phyloP scores from a whole-genome alignment of 208 protist genomes.

The Naegleria lovaniensis region DNA sequence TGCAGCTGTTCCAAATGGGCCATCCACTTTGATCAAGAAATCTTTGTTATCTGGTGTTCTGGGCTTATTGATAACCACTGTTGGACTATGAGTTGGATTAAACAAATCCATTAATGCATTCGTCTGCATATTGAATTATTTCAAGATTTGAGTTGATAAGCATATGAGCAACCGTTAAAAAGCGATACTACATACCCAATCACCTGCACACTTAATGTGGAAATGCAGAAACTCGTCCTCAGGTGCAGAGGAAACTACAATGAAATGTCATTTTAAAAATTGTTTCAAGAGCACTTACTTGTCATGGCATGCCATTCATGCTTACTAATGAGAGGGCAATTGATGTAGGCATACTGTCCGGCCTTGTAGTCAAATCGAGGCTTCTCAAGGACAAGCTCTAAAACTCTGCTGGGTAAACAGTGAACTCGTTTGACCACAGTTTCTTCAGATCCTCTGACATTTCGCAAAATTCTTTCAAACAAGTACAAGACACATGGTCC shows the following conservation, averaged over 20 bases:
- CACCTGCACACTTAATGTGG: constrained; percentile 40
- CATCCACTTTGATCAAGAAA: constrained; percentile 51
- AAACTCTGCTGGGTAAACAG: constrained; percentile 4
- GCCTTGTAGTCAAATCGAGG: constrained; percentile 42
- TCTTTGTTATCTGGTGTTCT: not conserved
- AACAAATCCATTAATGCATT: not conserved
- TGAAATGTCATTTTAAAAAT: not conserved
- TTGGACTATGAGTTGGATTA: not conserved
- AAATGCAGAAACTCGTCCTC: constrained; percentile 44
- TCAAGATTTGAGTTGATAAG: too few relatives aligned
- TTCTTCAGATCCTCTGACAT: constrained; percentile 43
- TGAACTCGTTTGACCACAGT: constrained; percentile 41
- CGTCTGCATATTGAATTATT: not conserved
- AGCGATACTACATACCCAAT: constrained; percentile 8
- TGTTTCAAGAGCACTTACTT: constrained; percentile 24
- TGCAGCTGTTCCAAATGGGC: constrained; percentile 57
- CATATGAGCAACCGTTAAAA: too few relatives aligned
- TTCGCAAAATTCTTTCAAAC: constrained; percentile 52
- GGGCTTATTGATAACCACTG: not conserved
- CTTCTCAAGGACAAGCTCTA: constrained; percentile 2
- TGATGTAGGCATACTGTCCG: constrained; percentile 68
- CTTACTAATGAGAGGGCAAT: constrained; percentile 56
- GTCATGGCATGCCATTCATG: constrained; percentile 76
- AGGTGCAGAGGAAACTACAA: constrained; percentile 51
- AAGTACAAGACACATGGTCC: constrained; percentile 51